Evolutionary conservation across 768 basidiomycete genomes (phyloP).

Genomic region (Boletus pseudopeckii): DNA sequence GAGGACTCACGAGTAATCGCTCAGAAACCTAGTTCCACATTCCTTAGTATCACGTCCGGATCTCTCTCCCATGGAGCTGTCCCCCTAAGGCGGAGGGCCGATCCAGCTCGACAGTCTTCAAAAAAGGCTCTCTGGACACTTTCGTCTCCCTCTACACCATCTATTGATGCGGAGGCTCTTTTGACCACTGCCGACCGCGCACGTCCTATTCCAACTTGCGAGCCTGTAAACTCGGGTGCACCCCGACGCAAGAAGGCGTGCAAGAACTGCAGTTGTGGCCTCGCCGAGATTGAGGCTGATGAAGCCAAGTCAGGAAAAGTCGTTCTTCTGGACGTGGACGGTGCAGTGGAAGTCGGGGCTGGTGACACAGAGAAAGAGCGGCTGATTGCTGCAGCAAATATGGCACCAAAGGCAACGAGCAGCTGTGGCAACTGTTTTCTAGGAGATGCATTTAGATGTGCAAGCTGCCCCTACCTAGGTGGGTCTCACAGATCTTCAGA

Average conservation of each 20-base stretch:
- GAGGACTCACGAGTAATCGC: constrained; percentile 51
- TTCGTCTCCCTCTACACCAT: constrained; percentile 61
- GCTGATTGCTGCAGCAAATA: constrained; percentile 60
- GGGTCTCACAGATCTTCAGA: constrained; percentile 32
- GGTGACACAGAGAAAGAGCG: constrained; percentile 60
- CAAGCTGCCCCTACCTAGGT: constrained; percentile 95
- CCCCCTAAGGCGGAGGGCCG: constrained; percentile 51
- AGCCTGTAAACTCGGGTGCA: constrained; percentile 49
- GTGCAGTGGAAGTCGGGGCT: constrained; percentile 57
- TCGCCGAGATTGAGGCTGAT: constrained; percentile 89
- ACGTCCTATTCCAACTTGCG: constrained; percentile 75
- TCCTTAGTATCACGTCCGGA: constrained; percentile 26
- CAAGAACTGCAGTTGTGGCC: constrained; percentile 95
- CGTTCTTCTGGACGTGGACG: constrained; percentile 60
- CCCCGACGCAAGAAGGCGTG: constrained; percentile 87
- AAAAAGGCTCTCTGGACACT: constrained; percentile 91
- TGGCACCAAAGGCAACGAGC: constrained; percentile 85
- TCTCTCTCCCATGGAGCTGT: constrained; percentile 28
- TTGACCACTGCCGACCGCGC: constrained; percentile 80
- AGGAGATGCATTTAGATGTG: constrained; percentile 97
- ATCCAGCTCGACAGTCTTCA: constrained; percentile 58
- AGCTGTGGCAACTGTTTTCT: constrained; percentile 97
- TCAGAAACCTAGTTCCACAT: constrained; percentile 58
- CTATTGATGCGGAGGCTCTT: constrained; percentile 79
- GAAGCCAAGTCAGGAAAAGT: constrained; percentile 61